These are phyloP conservation scores for Asterophora lycoperdoides DNA, from an alignment of 768 basidiomycete genomes.

Conservation along the genomic window DNA sequence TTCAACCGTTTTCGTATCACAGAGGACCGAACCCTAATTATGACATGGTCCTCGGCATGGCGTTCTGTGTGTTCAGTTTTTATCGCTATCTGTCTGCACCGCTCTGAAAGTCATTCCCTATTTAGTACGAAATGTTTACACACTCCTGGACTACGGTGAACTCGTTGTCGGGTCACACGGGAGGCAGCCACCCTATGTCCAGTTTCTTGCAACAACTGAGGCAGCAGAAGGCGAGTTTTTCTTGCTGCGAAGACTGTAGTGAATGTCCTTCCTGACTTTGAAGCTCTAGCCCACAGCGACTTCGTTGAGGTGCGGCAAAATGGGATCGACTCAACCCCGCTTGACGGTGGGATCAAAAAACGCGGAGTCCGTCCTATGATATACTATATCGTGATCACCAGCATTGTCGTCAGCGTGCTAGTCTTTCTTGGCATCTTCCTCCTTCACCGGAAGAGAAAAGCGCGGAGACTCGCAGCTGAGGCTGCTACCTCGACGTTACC, in stretches of 20 bases:
- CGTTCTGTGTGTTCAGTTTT: conserved; percentile 47
- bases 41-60: conserved; percentile 72
- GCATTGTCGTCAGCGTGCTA: conserved; percentile 13
- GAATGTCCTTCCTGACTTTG: background rate
- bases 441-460: conserved; percentile 7
- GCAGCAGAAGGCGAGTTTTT: conserved; percentile 31
- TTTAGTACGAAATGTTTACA: conserved; percentile 62
- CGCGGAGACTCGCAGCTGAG: background rate
- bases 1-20: conserved; percentile 61
- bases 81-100: background rate
- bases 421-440: conserved; percentile 8
- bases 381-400: conserved; percentile 19
- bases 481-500: background rate
- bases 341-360: conserved; percentile 6
- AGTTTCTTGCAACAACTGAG: conserved; percentile 57
- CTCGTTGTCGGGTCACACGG: conserved; percentile 42
- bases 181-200: conserved; percentile 51
- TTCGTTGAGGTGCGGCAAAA: conserved; percentile 33
- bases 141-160: conserved; percentile 62
- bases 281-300: conserved; percentile 29
- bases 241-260: background rate
- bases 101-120: background rate
- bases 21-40: conserved; percentile 38
- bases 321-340: conserved; percentile 27
- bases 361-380: conserved; percentile 4